A percentile compares a stretch with the other conserved stretches of the same genome.
These are phyloP conservation scores for Cystobasidium pallidum DNA, from an alignment of 1,284 basidiomycete genomes.

Conservation along the genomic window DNA sequence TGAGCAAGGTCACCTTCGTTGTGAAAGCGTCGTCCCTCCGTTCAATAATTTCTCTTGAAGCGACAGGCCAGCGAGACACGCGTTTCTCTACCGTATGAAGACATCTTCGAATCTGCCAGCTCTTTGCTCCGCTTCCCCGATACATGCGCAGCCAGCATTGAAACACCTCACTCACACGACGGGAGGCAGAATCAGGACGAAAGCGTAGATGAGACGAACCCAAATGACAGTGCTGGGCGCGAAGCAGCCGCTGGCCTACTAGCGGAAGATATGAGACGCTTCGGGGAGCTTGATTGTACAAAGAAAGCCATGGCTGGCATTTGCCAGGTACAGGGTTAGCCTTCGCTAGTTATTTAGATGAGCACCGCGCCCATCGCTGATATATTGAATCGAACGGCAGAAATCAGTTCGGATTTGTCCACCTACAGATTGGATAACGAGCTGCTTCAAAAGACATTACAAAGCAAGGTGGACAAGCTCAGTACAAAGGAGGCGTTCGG, in stretches of 20 bases:
- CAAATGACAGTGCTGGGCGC: conserved; percentile 16
- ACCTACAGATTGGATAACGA: conserved; percentile 36
- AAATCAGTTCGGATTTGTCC: conserved; percentile 26
- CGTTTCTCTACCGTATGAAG: conserved; percentile 41
- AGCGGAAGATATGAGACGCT: conserved; percentile 33
- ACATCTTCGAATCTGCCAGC: conserved; percentile 44
- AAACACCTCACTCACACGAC: conserved; percentile 23
- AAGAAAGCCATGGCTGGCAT: conserved; percentile 21
- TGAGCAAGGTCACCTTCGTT: background rate
- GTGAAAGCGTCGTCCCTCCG: background rate
- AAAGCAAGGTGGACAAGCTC: conserved; percentile 26
- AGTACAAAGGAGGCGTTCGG: conserved; percentile 28
- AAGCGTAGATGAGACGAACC: background rate
- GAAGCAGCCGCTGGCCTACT: conserved; percentile 16
- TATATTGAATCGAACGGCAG: conserved; percentile 3
- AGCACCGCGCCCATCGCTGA: background rate
- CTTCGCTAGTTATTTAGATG: background rate
- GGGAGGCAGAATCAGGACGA: conserved; percentile 4
- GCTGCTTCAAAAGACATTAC: conserved; percentile 5
- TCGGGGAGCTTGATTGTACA: conserved; percentile 37
- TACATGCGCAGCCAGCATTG: background rate
- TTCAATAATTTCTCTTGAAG: background rate
- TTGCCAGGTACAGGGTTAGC: conserved; percentile 42
- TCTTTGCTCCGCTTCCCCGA: conserved; percentile 21
- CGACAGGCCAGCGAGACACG: conserved; percentile 9